Evolutionary conservation across 1,284 basidiomycete genomes (phyloP).

Genomic region (Apiotrichum domesticum): DNA sequence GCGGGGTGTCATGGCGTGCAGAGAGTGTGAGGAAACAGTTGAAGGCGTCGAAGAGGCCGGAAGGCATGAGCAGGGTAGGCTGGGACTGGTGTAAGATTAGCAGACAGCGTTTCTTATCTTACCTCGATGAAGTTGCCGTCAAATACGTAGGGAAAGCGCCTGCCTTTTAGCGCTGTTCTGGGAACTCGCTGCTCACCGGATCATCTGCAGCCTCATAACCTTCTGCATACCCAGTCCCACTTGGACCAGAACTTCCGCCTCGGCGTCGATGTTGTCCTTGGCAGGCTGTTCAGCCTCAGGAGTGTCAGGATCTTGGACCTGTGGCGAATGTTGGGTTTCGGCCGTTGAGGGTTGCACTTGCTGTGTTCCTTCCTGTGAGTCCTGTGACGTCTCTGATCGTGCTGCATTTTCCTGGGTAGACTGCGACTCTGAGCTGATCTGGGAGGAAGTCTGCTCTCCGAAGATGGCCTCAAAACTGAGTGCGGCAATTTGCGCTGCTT

Average conservation of each 20-base stretch:
- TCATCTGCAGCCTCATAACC: constrained; percentile 18
- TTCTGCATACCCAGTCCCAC: constrained; percentile 14
- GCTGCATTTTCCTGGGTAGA: too few relatives aligned
- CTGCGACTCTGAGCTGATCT: too few relatives aligned
- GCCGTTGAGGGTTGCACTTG: background rate
- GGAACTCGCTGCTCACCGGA: constrained; percentile 17
- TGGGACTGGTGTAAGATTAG: constrained; percentile 12
- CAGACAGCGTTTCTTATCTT: background rate
- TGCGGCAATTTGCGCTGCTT: too few relatives aligned
- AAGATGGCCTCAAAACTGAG: too few relatives aligned
- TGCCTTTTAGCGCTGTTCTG: background rate
- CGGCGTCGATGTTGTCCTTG: background rate
- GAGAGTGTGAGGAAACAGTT: constrained; percentile 15
- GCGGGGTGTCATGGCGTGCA: constrained; percentile 2
- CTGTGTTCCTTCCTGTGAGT: too few relatives aligned
- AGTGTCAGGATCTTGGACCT: too few relatives aligned
- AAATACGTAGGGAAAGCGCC: constrained; percentile 29
- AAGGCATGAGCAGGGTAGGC: background rate
- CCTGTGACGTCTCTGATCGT: too few relatives aligned
- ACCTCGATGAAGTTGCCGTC: constrained; percentile 7
- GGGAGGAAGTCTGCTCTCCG: too few relatives aligned
- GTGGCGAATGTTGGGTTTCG: too few relatives aligned
- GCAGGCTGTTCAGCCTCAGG: too few relatives aligned
- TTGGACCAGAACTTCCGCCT: constrained; percentile 6
- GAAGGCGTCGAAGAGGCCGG: constrained; percentile 10